phyloP scores from a whole-genome alignment of 2,329 filamentous ascomycete species.

The Teratosphaeria zuluensis region DNA sequence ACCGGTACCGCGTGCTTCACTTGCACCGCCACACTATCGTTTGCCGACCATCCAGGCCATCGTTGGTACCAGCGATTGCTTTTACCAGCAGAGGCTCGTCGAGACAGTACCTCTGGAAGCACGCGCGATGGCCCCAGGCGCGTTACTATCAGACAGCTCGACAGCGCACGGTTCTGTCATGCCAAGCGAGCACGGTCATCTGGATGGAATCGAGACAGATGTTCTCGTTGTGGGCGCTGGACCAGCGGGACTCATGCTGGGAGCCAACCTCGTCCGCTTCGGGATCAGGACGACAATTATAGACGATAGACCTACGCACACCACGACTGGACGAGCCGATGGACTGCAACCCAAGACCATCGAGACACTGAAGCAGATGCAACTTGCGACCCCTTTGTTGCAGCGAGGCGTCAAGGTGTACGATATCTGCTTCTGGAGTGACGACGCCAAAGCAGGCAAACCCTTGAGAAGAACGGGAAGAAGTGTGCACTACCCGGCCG shows the following conservation, averaged over 20 bases:
- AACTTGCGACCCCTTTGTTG: constrained; percentile 51
- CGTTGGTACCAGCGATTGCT: not conserved
- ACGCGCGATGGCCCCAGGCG: not conserved
- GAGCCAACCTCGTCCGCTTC: not conserved
- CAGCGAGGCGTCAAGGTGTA: constrained; percentile 60
- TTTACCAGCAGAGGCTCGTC: not conserved
- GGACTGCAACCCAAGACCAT: not conserved
- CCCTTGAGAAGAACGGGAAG: not conserved
- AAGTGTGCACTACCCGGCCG: constrained; percentile 18
- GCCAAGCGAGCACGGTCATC: constrained; percentile 50
- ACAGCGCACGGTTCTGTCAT: not conserved
- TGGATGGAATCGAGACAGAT: constrained; percentile 70
- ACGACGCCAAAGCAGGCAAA: not conserved
- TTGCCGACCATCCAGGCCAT: not conserved
- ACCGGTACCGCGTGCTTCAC: not conserved
- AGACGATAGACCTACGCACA: not conserved
- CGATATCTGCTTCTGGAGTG: constrained; percentile 62
- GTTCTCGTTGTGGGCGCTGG: constrained; percentile 64
- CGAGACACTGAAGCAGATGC: not conserved
- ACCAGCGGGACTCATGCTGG: constrained; percentile 32
- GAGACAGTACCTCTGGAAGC: not conserved
- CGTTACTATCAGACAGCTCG: not conserved
- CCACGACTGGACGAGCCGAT: not conserved
- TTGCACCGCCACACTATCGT: not conserved
- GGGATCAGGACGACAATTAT: not conserved